These are phyloP conservation scores for Mrakia blollopis DNA, from an alignment of 768 basidiomycete species.

Conservation along the genomic window DNA sequence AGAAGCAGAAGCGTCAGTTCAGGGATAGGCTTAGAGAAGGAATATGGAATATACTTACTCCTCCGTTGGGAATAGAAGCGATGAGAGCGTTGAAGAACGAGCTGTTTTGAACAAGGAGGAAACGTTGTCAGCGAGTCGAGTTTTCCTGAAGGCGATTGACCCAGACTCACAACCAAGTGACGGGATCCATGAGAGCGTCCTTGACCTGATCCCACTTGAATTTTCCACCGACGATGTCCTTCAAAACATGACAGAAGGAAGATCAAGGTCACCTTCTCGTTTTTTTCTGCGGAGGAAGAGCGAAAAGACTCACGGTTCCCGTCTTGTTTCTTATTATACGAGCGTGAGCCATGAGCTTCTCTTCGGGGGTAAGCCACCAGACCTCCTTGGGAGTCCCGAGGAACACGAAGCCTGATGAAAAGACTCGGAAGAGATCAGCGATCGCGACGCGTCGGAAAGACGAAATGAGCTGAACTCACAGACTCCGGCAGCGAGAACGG, in stretches of 20 bases:
- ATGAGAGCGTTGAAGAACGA: conserved; percentile 29
- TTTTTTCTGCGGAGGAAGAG: too few species aligned
- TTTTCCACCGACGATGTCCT: conserved; percentile 4
- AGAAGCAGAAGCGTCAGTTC: background rate
- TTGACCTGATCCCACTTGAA: conserved; percentile 37
- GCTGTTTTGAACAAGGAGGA: background rate
- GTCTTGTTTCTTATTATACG: conserved; percentile 33
- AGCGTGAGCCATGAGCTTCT: conserved; percentile 36
- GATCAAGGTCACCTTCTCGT: too few species aligned
- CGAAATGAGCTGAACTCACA: background rate
- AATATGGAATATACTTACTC: background rate
- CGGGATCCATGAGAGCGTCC: conserved; percentile 35
- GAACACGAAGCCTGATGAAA: conserved; percentile 29
- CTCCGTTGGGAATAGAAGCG: conserved; percentile 35
- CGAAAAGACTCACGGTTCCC: conserved; percentile 34
- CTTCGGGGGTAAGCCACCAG: conserved; percentile 35
- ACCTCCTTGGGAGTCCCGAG: conserved; percentile 38
- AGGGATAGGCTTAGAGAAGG: too few species aligned
- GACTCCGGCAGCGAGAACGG: conserved; percentile 34
- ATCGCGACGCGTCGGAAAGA: too few species aligned
- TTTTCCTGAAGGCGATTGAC: too few species aligned
- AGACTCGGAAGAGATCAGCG: too few species aligned
- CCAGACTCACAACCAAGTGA: conserved; percentile 27
- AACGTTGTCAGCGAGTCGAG: too few species aligned
- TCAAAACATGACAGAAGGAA: background rate